These are phyloP conservation scores for Naganishia randhawae DNA, from an alignment of 768 basidiomycete species.

Conservation along the genomic window DNA sequence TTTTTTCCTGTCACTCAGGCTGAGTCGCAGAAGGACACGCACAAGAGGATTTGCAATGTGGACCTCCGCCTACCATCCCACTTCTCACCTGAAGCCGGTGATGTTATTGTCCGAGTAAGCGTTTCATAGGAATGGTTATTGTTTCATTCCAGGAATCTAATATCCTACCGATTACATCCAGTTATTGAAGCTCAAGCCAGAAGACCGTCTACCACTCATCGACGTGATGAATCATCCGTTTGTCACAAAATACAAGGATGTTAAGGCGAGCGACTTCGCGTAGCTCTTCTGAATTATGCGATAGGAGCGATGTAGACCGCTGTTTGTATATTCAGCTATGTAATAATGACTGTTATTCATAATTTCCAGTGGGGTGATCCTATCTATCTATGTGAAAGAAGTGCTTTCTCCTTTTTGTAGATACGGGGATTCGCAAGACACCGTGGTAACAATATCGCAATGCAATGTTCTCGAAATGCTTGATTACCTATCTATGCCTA, in stretches of 20 bases:
- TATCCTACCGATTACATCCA: conserved; percentile 45
- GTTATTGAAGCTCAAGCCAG: conserved; percentile 75
- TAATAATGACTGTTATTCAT: not conserved
- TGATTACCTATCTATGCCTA: too few species aligned
- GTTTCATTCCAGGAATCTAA: not conserved
- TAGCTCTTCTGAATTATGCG: not conserved
- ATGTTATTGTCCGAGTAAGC: conserved; percentile 63
- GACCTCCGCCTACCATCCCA: conserved; percentile 63
- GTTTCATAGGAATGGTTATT: not conserved
- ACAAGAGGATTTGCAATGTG: conserved; percentile 65
- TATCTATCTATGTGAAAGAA: too few species aligned
- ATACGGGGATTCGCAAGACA: too few species aligned
- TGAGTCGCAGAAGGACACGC: conserved; percentile 64
- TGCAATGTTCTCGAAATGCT: too few species aligned
- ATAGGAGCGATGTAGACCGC: not conserved
- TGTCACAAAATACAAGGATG: conserved; percentile 56
- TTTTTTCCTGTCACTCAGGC: not conserved
- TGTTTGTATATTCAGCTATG: not conserved
- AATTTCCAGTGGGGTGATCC: too few species aligned
- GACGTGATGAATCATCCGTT: conserved; percentile 81
- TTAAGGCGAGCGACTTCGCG: conserved; percentile 16
- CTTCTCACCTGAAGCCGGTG: conserved; percentile 64
- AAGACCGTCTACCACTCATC: conserved; percentile 66
- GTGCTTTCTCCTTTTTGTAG: too few species aligned
- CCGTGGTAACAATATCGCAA: too few species aligned